Conservation (phyloP, 2,329 filamentous ascomycete species). For the Epichloe aotearoae region DNA sequence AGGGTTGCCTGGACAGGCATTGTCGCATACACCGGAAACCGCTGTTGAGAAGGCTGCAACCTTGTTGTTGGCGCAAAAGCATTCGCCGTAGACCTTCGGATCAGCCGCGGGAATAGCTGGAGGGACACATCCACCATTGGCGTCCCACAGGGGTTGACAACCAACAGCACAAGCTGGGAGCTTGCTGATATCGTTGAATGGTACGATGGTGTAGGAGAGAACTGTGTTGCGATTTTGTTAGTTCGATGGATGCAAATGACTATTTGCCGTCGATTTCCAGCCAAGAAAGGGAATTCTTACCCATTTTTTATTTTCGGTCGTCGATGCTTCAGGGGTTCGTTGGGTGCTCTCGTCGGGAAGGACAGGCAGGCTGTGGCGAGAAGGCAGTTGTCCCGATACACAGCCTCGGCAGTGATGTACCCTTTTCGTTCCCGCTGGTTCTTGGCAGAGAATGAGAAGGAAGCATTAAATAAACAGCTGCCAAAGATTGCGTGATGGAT, state of each 20-base stretch:
- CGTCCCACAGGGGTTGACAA: slow-evolving; percentile 52
- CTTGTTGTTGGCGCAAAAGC: slow-evolving; percentile 57
- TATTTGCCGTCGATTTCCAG: neutral
- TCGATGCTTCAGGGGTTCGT: neutral
- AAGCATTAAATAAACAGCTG: neutral
- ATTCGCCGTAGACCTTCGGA: slow-evolving; percentile 45
- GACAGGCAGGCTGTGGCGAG: neutral
- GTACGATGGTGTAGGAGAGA: slow-evolving; percentile 37
- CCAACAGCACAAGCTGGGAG: slow-evolving; percentile 49
- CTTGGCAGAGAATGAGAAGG: neutral
- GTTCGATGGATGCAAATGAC: neutral
- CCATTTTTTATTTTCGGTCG: neutral
- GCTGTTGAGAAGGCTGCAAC: slow-evolving; percentile 42
- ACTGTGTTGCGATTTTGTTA: slow-evolving; percentile 2
- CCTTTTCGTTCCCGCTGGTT: neutral
- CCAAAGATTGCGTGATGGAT: too few relatives aligned
- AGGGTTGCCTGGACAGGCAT: slow-evolving; percentile 36
- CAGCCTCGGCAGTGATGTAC: neutral
- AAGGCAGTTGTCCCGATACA: neutral
- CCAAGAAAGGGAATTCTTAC: neutral
- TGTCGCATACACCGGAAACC: slow-evolving; percentile 47
- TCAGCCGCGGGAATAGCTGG: slow-evolving; percentile 35
- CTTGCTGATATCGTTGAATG: slow-evolving; percentile 28
- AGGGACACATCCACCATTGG: slow-evolving; percentile 58
- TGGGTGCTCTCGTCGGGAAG: neutral